A percentile compares a stretch with the other conserved stretches of the same genome.
Conservation (phyloP, 176 grass and related monocot species). For the Oryza longistaminata region DNA sequence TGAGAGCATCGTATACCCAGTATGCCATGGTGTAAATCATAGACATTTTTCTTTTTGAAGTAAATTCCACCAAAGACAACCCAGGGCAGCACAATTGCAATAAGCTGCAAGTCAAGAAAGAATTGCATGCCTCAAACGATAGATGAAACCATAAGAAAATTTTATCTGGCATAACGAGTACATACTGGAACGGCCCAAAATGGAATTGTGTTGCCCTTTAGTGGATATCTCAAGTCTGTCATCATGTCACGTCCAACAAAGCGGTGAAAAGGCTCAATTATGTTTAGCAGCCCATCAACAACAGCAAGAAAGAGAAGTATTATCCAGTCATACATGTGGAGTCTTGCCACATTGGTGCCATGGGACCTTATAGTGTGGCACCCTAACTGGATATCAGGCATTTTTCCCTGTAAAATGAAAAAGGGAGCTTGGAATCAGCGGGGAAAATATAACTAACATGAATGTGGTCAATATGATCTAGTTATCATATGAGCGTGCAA, state of each 20-base stretch:
- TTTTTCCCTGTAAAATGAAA: conserved; percentile 27
- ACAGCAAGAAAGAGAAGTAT: conserved; percentile 55
- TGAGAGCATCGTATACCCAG: conserved; percentile 43
- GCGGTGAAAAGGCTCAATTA: conserved; percentile 74
- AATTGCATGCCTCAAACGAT: neutral
- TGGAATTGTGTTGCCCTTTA: conserved; percentile 67
- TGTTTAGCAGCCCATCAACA: conserved; percentile 55
- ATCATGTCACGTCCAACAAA: conserved; percentile 81
- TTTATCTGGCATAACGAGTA: neutral
- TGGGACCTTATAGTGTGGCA: conserved; percentile 63
- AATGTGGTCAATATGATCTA: neutral
- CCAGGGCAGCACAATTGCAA: conserved; percentile 53
- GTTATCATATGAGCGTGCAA: neutral
- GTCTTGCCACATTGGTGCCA: conserved; percentile 55
- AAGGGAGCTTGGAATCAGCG: neutral
- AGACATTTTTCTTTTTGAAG: conserved; percentile 71
- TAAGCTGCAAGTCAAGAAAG: conserved; percentile 45
- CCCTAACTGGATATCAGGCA: conserved; percentile 62
- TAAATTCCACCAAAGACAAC: conserved; percentile 54
- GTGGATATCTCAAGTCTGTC: conserved; percentile 60
- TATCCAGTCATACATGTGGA: conserved; percentile 76
- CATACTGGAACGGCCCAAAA: conserved; percentile 79
- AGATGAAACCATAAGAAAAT: conserved; percentile 14
- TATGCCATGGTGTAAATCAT: conserved; percentile 76
- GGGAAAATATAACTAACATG: neutral